Evolutionary conservation across 495 filamentous ascomycete species (phyloP).

Genomic region (Trichoderma gamsii): DNA sequence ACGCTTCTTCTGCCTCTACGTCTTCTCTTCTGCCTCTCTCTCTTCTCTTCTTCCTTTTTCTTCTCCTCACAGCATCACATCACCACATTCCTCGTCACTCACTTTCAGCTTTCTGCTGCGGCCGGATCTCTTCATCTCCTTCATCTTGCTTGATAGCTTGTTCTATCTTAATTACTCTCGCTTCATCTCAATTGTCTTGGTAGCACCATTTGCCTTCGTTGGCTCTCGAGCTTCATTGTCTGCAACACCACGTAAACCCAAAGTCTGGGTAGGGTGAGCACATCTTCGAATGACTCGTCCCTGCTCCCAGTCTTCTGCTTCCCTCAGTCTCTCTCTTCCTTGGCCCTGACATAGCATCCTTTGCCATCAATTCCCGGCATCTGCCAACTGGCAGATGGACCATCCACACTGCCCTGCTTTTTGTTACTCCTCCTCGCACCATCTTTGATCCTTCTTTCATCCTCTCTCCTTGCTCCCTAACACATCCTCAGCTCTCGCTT

Average conservation of each 20-base stretch:
- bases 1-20: constrained; percentile 18
- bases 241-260: constrained; percentile 13
- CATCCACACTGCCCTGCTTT: neutral
- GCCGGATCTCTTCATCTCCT: constrained; percentile 29
- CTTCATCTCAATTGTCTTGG: constrained; percentile 46
- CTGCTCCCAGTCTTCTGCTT: neutral
- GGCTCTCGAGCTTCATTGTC: constrained; percentile 12
- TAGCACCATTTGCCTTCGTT: constrained; percentile 31
- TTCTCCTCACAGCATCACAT: constrained; percentile 46
- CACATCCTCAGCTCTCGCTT: neutral
- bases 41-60: constrained; percentile 34
- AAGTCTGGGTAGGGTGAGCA: constrained; percentile 1
- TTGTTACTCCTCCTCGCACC: neutral
- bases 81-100: constrained; percentile 24
- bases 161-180: constrained; percentile 50
- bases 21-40: constrained; percentile 18
- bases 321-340: neutral
- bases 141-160: constrained; percentile 50
- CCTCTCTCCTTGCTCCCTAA: neutral
- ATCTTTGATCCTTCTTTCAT: neutral
- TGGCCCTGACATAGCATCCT: neutral
- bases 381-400: neutral
- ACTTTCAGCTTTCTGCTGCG: constrained; percentile 34
- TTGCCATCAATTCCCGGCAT: neutral
- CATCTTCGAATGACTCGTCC: neutral